Evolutionary conservation across 1,284 basidiomycete species (phyloP).

Genomic region (Cutaneotrichosporon arboriforme): DNA sequence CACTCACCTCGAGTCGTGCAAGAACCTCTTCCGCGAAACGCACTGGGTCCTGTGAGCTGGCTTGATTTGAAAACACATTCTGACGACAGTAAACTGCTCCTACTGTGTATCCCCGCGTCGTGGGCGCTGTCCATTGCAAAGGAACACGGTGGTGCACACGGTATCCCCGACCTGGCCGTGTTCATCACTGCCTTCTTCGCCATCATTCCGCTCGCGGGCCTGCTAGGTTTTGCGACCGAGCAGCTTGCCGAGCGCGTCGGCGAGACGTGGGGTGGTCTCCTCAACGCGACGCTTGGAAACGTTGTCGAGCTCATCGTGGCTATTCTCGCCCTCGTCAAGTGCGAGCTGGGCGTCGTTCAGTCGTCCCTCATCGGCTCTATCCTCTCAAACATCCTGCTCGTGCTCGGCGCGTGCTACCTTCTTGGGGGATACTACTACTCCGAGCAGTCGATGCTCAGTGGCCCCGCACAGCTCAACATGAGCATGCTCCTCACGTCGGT

Average conservation of each 20-base stretch:
- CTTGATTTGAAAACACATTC: too few species aligned
- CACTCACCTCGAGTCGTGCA: too few species aligned
- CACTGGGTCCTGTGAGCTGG: too few species aligned
- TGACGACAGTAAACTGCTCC: constrained; percentile 44
- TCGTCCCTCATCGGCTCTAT: constrained; percentile 60
- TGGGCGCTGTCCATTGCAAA: constrained; percentile 50
- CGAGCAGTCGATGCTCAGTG: constrained; percentile 47
- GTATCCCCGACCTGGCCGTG: constrained; percentile 40
- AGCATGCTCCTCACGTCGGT: constrained; percentile 52
- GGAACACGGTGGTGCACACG: constrained; percentile 31
- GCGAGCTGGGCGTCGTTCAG: constrained; percentile 75
- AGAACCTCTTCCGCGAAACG: too few species aligned
- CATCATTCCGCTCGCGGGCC: constrained; percentile 57
- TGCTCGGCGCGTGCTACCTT: constrained; percentile 62
- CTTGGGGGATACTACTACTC: constrained; percentile 46
- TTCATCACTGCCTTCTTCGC: constrained; percentile 47
- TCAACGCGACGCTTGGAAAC: constrained; percentile 50
- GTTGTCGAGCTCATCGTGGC: constrained; percentile 54
- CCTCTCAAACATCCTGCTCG: constrained; percentile 65
- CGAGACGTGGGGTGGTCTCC: constrained; percentile 61
- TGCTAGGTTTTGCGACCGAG: constrained; percentile 82
- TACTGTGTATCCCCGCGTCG: constrained; percentile 49
- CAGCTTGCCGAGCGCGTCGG: constrained; percentile 67
- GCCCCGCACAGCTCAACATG: constrained; percentile 49
- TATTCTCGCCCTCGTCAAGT: constrained; percentile 77